Percentiles rank a stretch among this genome's conserved stretches.
phyloP scores from a whole-genome alignment of 2,329 filamentous ascomycete genomes.

The Colletotrichum australisinense region DNA sequence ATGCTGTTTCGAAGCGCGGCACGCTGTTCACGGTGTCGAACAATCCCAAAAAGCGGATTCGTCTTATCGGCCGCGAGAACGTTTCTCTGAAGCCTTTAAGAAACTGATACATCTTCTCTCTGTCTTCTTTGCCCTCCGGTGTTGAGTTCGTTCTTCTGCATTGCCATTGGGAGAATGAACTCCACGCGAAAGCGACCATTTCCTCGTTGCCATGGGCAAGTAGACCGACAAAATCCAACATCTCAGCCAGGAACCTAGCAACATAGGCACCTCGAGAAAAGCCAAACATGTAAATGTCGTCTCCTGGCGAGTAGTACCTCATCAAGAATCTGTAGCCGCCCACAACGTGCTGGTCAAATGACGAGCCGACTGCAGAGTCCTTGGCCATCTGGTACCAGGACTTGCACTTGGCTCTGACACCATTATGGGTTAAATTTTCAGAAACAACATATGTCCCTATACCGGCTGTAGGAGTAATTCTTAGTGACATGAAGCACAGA shows the following conservation, averaged over 20 bases:
- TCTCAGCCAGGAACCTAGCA: conserved; percentile 81
- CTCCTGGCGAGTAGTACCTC: conserved; percentile 74
- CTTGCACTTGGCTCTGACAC: conserved; percentile 65
- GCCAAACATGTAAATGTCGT: conserved; percentile 79
- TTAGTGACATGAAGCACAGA: not conserved
- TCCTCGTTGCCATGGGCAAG: conserved; percentile 87
- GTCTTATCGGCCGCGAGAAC: conserved; percentile 79
- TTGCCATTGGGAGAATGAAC: conserved; percentile 81
- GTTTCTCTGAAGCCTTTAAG: conserved; percentile 86
- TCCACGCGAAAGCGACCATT: conserved; percentile 87
- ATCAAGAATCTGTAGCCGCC: conserved; percentile 85
- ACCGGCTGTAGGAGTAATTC: conserved; percentile 57
- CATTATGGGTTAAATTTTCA: conserved; percentile 67
- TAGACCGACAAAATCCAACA: conserved; percentile 85
- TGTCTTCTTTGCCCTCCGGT: conserved; percentile 55
- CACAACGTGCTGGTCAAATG: conserved; percentile 86
- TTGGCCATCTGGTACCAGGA: conserved; percentile 80
- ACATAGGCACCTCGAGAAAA: conserved; percentile 81
- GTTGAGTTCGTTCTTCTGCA: conserved; percentile 58
- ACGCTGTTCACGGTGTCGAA: conserved; percentile 89
- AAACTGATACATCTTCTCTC: conserved; percentile 75
- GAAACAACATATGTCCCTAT: conserved; percentile 80
- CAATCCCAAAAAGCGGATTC: conserved; percentile 81
- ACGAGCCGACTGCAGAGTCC: conserved; percentile 83
- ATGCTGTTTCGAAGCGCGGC: conserved; percentile 78